These are phyloP conservation scores for Rhizopogon roseolus DNA, from an alignment of 768 basidiomycete genomes.

Conservation along the genomic window DNA sequence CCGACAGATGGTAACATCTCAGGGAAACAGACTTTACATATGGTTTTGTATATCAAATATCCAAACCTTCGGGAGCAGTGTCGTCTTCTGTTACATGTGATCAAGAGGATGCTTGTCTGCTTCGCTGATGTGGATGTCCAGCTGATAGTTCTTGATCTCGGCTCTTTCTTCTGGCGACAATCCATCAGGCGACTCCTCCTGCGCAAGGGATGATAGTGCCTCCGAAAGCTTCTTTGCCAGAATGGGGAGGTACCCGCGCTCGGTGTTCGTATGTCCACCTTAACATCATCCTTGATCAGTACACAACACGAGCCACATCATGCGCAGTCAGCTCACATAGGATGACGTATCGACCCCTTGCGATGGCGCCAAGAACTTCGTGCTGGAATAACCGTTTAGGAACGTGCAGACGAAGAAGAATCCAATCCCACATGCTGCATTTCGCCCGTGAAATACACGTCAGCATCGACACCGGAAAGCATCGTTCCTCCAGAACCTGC, in stretches of 20 bases:
- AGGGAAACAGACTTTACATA: neutral
- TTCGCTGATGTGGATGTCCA: slow-evolving; percentile 69
- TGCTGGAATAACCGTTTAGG: slow-evolving; percentile 47
- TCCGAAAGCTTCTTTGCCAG: slow-evolving; percentile 65
- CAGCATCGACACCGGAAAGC: slow-evolving; percentile 66
- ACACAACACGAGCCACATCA: slow-evolving; percentile 5
- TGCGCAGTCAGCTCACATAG: slow-evolving; percentile 54
- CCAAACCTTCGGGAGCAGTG: slow-evolving; percentile 9
- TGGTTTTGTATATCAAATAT: slow-evolving; percentile 14
- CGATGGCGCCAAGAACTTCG: slow-evolving; percentile 79
- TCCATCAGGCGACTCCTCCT: slow-evolving; percentile 26
- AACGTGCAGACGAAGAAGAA: slow-evolving; percentile 11
- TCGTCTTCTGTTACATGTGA: slow-evolving; percentile 41
- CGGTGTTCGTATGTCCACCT: slow-evolving; percentile 94
- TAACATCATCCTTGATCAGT: slow-evolving; percentile 10
- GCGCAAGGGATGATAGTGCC: slow-evolving; percentile 32
- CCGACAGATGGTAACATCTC: neutral
- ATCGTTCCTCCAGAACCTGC: slow-evolving; percentile 86
- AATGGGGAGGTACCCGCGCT: slow-evolving; percentile 84
- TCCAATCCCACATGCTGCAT: slow-evolving; percentile 70
- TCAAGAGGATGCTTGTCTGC: slow-evolving; percentile 72
- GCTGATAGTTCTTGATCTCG: slow-evolving; percentile 13
- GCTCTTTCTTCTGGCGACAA: slow-evolving; percentile 30
- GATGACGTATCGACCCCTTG: slow-evolving; percentile 72
- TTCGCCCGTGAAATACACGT: slow-evolving; percentile 91